Percentiles rank a stretch among this genome's conserved stretches.
Conservation (phyloP, 176 grass and related monocot genomes). For the Aegilops longissima region DNA sequence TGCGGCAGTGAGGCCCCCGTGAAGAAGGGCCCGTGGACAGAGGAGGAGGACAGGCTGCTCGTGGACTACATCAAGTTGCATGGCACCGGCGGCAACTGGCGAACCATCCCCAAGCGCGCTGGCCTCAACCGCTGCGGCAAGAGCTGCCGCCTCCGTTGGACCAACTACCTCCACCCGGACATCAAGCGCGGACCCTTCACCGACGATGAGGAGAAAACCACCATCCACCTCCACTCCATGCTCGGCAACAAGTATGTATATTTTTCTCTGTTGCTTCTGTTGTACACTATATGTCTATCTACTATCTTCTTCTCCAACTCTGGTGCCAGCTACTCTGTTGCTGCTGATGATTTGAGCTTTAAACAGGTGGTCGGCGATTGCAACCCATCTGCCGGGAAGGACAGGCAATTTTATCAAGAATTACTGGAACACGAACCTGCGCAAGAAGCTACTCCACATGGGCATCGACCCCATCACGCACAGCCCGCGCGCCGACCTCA, state of each 20-base stretch:
- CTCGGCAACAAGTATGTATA: constrained; percentile 67
- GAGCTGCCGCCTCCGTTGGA: constrained; percentile 91
- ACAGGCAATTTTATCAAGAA: constrained; percentile 97
- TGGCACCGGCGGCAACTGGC: constrained; percentile 64
- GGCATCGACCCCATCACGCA: constrained; percentile 75
- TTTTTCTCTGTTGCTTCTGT: not conserved
- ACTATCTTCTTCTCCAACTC: no score
- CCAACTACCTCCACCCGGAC: constrained; percentile 81
- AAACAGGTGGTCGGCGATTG: constrained; percentile 84
- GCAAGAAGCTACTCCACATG: constrained; percentile 68
- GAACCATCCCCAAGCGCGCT: constrained; percentile 61
- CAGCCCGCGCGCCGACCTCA: constrained; percentile 11
- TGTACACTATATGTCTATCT: no score
- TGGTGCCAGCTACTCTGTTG: no score
- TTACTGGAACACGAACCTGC: constrained; percentile 86
- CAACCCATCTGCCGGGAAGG: constrained; percentile 57
- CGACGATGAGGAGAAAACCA: constrained; percentile 64
- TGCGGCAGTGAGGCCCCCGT: constrained; percentile 47
- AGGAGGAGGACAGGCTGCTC: constrained; percentile 63
- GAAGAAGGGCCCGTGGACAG: constrained; percentile 74
- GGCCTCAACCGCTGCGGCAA: constrained; percentile 77
- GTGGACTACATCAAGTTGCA: constrained; percentile 51
- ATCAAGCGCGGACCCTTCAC: constrained; percentile 78
- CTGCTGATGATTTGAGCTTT: not conserved
- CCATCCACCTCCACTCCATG: constrained; percentile 40